phyloP scores from a whole-genome alignment of 2,329 filamentous ascomycete species.

The Talaromyces pinophilus region DNA sequence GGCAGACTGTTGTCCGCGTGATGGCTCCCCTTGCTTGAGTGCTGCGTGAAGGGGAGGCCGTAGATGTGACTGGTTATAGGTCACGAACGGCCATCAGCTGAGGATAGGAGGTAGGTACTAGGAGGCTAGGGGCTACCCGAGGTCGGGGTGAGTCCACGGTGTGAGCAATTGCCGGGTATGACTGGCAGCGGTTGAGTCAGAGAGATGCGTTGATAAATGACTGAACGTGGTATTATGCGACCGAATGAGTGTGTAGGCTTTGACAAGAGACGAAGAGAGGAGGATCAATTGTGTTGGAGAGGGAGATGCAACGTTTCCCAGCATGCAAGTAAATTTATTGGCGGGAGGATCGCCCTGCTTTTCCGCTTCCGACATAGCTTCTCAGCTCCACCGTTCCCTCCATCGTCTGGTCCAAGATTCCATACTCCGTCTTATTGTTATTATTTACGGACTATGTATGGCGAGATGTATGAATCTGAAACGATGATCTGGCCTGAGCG shows the following conservation, averaged over 20 bases:
- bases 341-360: constrained; percentile 6
- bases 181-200: neutral
- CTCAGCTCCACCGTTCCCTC: constrained; percentile 1
- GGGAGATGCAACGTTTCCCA: constrained; percentile 10
- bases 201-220: neutral
- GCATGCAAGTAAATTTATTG: constrained; percentile 1
- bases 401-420: neutral
- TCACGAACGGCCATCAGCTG: constrained; percentile 22
- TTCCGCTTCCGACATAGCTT: constrained; percentile 10
- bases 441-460: neutral
- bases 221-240: neutral
- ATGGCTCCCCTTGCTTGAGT: constrained; percentile 22
- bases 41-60: constrained; percentile 19
- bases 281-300: constrained; percentile 5
- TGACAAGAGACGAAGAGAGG: neutral
- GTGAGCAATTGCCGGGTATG: constrained; percentile 6
- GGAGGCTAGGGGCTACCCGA: constrained; percentile 20
- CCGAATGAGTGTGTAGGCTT: neutral
- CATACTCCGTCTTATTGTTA: neutral
- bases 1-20: constrained; percentile 15
- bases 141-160: constrained; percentile 5
- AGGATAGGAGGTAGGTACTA: constrained; percentile 15
- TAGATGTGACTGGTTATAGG: constrained; percentile 15
- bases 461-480: neutral
- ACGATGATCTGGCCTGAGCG: constrained; percentile 8